A percentile compares a stretch with the other conserved stretches of the same genome.
phyloP scores from a whole-genome alignment of 1,284 basidiomycete genomes.

The Blastosporella zonata region DNA sequence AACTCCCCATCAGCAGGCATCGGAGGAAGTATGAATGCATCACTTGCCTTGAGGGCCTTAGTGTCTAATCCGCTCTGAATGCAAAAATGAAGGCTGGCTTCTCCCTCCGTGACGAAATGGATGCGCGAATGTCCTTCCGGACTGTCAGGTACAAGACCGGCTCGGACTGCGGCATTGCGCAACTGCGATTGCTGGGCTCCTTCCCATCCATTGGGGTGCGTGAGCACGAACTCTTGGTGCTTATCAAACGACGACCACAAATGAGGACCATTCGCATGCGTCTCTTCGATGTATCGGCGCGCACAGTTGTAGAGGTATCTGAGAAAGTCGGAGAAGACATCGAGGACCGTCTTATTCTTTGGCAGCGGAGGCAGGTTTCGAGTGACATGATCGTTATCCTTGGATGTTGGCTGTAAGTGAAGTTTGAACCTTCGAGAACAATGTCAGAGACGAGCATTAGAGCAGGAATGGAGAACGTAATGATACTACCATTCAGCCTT shows the following conservation, averaged over 20 bases:
- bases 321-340: constrained; percentile 48
- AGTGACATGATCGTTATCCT: constrained; percentile 16
- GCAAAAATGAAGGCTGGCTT: constrained; percentile 40
- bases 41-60: constrained; percentile 15
- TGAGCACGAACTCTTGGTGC: constrained; percentile 22
- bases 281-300: constrained; percentile 24
- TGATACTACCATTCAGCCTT: constrained; percentile 47
- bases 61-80: constrained; percentile 22
- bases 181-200: constrained; percentile 36
- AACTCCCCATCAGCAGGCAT: too few relatives aligned
- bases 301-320: constrained; percentile 22
- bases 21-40: not conserved
- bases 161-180: constrained; percentile 34
- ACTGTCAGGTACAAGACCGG: constrained; percentile 33
- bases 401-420: constrained; percentile 43
- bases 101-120: constrained; percentile 40
- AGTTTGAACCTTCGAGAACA: constrained; percentile 51
- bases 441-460: not conserved
- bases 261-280: constrained; percentile 18
- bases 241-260: constrained; percentile 20
- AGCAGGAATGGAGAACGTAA: not conserved
- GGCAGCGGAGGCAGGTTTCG: constrained; percentile 44
- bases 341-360: constrained; percentile 39
- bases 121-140: constrained; percentile 29
- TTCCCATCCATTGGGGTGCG: constrained; percentile 46